phyloP scores from a whole-genome alignment of 345 rosid genomes.

The Acer campestre region DNA sequence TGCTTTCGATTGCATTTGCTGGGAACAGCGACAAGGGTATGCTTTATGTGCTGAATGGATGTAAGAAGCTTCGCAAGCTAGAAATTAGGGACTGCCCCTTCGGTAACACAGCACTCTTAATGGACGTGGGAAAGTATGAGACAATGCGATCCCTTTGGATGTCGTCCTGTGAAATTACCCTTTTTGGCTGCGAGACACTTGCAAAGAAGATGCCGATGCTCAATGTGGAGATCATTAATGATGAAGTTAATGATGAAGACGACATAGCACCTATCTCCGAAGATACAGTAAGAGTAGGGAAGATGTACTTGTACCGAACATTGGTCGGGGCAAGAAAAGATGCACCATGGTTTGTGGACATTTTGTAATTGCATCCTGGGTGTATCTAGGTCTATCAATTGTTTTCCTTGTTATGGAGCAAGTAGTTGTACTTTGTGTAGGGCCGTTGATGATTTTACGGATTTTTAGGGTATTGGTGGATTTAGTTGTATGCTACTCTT shows the following conservation, averaged over 20 bases:
- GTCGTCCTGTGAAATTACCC: conserved; percentile 94
- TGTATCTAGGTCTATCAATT: conserved; percentile 1
- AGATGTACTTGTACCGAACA: conserved; percentile 83
- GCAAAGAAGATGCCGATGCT: conserved; percentile 74
- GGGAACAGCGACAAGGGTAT: conserved; percentile 87
- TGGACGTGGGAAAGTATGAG: conserved; percentile 85
- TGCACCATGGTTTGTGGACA: conserved; percentile 74
- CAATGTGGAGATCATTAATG: conserved; percentile 85
- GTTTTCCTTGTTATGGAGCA: conserved; percentile 19
- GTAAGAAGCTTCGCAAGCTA: conserved; percentile 84
- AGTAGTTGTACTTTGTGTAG: conserved; percentile 32
- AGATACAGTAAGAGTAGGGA: conserved; percentile 62
- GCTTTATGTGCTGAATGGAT: conserved; percentile 83
- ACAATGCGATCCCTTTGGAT: conserved; percentile 99
- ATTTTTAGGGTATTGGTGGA: conserved; percentile 31
- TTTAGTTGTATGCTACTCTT: conserved; percentile 27
- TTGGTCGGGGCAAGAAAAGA: conserved; percentile 78
- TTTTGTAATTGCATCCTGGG: conserved; percentile 42
- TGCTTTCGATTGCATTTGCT: conserved; percentile 95
- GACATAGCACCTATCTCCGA: conserved; percentile 33
- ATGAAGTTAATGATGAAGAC: conserved; percentile 64
- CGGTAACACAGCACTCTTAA: conserved; percentile 78
- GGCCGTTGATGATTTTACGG: conserved; percentile 24
- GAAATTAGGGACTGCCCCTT: conserved; percentile 93
- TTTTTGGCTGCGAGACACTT: conserved; percentile 80